Conservation (phyloP, 495 filamentous ascomycete genomes). For the Penicillium longicatenatum region DNA sequence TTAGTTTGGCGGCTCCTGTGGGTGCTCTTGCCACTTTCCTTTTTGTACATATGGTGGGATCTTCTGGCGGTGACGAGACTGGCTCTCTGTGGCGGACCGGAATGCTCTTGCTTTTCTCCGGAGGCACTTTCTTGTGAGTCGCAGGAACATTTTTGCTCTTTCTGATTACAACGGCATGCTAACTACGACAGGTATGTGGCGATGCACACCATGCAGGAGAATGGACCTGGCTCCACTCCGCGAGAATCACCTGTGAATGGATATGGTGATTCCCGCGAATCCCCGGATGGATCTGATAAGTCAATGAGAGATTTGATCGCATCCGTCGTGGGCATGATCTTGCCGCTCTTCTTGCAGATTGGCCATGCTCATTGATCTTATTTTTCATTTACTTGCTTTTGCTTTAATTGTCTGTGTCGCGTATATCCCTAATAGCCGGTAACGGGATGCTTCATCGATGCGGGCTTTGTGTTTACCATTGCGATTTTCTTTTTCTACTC, state of each 20-base stretch:
- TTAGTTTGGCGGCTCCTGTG: constrained; percentile 86
- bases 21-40: constrained; percentile 85
- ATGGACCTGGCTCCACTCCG: constrained; percentile 49
- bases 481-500: constrained; percentile 8
- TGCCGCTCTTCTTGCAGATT: constrained; percentile 86
- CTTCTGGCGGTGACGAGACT: constrained; percentile 44
- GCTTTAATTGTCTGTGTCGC: neutral
- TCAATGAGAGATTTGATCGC: constrained; percentile 61
- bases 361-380: constrained; percentile 75
- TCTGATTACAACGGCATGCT: constrained; percentile 2
- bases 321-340: constrained; percentile 83
- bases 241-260: constrained; percentile 63
- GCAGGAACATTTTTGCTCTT: neutral
- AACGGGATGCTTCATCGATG: neutral
- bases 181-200: constrained; percentile 76
- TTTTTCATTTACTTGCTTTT: constrained; percentile 9
- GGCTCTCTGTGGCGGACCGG: constrained; percentile 85
- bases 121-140: constrained; percentile 90
- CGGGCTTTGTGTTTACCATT: neutral
- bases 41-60: constrained; percentile 70
- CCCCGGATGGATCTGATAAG: constrained; percentile 40
- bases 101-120: constrained; percentile 86
- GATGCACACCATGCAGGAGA: constrained; percentile 97
- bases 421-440: neutral
- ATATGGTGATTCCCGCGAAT: constrained; percentile 59